Conservation (phyloP, 2,329 filamentous ascomycete genomes). For the Colletotrichum sp. region DNA sequence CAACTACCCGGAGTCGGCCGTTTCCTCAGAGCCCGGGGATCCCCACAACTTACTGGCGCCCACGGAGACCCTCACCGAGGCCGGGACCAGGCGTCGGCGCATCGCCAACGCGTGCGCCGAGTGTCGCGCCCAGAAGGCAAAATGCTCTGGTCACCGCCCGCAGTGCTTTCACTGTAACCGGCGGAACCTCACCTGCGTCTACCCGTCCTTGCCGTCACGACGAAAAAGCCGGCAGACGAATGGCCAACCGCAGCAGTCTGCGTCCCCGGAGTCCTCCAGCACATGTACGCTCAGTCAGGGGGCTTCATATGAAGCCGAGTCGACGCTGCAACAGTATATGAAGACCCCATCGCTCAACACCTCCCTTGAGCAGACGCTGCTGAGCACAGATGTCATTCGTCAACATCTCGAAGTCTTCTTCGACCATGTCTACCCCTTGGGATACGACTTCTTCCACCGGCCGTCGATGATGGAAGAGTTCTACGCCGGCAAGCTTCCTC, state of each 20-base stretch:
- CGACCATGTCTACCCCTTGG: constrained; percentile 7
- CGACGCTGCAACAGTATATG: background rate
- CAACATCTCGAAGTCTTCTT: constrained; percentile 9
- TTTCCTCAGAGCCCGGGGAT: background rate
- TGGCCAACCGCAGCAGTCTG: background rate
- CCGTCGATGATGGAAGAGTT: constrained; percentile 10
- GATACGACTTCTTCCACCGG: constrained; percentile 6
- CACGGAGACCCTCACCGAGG: constrained; percentile 26
- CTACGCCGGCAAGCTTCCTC: background rate
- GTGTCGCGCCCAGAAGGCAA: constrained; percentile 39
- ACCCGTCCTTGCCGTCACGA: background rate
- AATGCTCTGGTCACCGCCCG: constrained; percentile 33
- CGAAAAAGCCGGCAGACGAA: background rate
- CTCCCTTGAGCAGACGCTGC: background rate
- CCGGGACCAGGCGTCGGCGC: constrained; percentile 30
- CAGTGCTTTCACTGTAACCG: constrained; percentile 8
- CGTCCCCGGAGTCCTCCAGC: background rate
- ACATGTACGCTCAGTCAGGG: background rate
- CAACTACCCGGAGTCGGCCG: background rate
- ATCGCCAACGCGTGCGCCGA: constrained; percentile 31
- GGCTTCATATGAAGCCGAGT: background rate
- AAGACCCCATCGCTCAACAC: background rate
- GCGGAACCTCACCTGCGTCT: background rate
- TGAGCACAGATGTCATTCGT: constrained; percentile 5
- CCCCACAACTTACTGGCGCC: background rate